Evolutionary conservation across 1,284 basidiomycete genomes (phyloP).

Genomic region (Erythrobasidium hasegawianum): DNA sequence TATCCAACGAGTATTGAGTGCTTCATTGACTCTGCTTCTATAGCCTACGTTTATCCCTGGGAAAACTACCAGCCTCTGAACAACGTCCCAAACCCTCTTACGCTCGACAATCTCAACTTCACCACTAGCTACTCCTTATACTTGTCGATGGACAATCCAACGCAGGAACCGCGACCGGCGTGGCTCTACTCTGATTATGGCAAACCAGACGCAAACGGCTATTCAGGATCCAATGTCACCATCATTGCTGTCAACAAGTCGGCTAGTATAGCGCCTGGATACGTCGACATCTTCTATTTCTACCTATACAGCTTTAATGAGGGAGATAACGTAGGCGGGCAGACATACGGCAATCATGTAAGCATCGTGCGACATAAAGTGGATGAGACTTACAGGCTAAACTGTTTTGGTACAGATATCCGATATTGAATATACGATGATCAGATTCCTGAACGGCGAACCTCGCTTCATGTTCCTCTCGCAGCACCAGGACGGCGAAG

Average conservation of each 20-base stretch:
- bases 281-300: slow-evolving; percentile 41
- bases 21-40: neutral
- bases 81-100: slow-evolving; percentile 26
- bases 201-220: slow-evolving; percentile 34
- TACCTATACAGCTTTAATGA: slow-evolving; percentile 36
- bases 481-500: slow-evolving; percentile 38
- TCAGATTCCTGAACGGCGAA: slow-evolving; percentile 35
- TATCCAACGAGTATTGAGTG: too few species aligned
- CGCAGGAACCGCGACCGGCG: slow-evolving; percentile 33
- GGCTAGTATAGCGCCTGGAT: slow-evolving; percentile 37
- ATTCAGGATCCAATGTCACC: slow-evolving; percentile 36
- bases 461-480: slow-evolving; percentile 40
- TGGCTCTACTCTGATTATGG: slow-evolving; percentile 39
- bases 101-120: slow-evolving; percentile 34
- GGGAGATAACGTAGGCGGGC: slow-evolving; percentile 37
- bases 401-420: neutral
- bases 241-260: slow-evolving; percentile 40
- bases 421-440: slow-evolving; percentile 40
- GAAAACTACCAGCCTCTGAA: slow-evolving; percentile 19
- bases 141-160: slow-evolving; percentile 34
- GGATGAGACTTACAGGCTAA: neutral
- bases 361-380: slow-evolving; percentile 1
- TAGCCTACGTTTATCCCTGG: slow-evolving; percentile 17
- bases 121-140: slow-evolving; percentile 32
- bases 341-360: slow-evolving; percentile 38